Conservation (phyloP, 371 early-diverging fungal genomes). For the Mucor saturninus region DNA sequence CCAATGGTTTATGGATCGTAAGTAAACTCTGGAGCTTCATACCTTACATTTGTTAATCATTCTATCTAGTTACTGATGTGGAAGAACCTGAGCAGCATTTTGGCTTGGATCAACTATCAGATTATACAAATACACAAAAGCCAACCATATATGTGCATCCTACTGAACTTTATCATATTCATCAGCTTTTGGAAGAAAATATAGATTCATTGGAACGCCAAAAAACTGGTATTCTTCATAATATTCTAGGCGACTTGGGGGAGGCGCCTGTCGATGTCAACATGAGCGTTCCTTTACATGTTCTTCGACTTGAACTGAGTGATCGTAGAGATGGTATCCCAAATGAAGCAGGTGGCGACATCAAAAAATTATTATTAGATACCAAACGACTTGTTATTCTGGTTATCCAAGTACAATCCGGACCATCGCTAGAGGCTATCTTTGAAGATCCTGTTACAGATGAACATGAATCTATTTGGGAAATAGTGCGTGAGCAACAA, state of each 20-base stretch:
- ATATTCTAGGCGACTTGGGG: conserved; percentile 84
- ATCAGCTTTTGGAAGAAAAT: conserved; percentile 79
- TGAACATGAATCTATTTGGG: conserved; percentile 78
- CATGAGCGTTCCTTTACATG: conserved; percentile 55
- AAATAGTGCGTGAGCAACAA: conserved; percentile 57
- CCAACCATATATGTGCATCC: conserved; percentile 91
- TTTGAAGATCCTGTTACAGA: conserved; percentile 76
- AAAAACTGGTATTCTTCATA: conserved; percentile 77
- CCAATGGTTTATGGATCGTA: conserved; percentile 70
- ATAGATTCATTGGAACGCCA: conserved; percentile 67
- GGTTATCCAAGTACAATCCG: conserved; percentile 86
- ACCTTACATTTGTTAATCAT: conserved; percentile 10
- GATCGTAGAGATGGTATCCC: conserved; percentile 71
- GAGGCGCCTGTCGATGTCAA: conserved; percentile 68
- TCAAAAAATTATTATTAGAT: conserved; percentile 85
- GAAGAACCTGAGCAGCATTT: conserved; percentile 89
- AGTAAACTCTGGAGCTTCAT: not conserved
- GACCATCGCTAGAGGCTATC: conserved; percentile 81
- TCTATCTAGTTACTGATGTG: conserved; percentile 73
- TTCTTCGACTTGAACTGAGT: conserved; percentile 73
- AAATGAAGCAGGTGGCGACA: conserved; percentile 61
- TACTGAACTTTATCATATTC: conserved; percentile 88
- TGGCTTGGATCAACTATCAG: conserved; percentile 89
- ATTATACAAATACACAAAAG: conserved; percentile 83
- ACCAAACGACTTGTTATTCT: conserved; percentile 89